Evolutionary conservation across 208 protist genomes (phyloP).

Genomic region (Leishmania guyanensis): DNA sequence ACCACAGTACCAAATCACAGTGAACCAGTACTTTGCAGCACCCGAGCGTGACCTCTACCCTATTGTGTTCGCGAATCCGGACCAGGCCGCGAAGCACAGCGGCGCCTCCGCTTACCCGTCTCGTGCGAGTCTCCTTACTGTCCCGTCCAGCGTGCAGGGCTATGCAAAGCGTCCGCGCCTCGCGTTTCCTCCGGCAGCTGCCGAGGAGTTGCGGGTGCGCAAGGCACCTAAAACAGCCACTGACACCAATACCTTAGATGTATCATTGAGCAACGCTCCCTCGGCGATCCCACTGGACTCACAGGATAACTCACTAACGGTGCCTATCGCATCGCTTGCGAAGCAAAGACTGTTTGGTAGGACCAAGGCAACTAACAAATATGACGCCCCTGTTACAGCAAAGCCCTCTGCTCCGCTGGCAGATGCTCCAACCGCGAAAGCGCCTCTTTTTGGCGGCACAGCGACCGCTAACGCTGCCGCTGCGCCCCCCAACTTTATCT

Average conservation of each 20-base stretch:
- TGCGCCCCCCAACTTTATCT: not conserved
- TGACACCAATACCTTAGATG: not conserved
- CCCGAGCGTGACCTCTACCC: slow-evolving; percentile 18
- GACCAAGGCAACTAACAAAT: not conserved
- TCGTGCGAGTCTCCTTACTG: slow-evolving; percentile 15
- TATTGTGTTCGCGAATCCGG: not conserved
- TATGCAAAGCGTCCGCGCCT: not conserved
- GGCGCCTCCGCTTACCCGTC: not conserved
- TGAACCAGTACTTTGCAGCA: slow-evolving; percentile 34
- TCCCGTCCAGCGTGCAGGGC: slow-evolving; percentile 2
- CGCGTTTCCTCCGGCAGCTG: not conserved
- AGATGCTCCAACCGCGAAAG: not conserved
- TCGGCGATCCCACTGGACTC: slow-evolving; percentile 18
- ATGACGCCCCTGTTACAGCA: not conserved
- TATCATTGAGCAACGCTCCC: slow-evolving; percentile 22
- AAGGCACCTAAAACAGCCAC: slow-evolving; percentile 8
- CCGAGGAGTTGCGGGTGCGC: not conserved
- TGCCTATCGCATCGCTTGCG: slow-evolving; percentile 15
- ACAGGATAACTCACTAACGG: slow-evolving; percentile 26
- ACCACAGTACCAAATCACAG: slow-evolving; percentile 25
- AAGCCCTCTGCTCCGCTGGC: not conserved
- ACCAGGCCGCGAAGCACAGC: not conserved
- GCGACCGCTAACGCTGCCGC: not conserved
- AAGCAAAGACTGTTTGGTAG: slow-evolving; percentile 4
- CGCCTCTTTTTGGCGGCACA: slow-evolving; percentile 17